Evolutionary conservation across 192 early-diverging fungal genomes (phyloP), one percentile per base, ranked within the genome.

Genomic region (Backusella sp.): DNA sequence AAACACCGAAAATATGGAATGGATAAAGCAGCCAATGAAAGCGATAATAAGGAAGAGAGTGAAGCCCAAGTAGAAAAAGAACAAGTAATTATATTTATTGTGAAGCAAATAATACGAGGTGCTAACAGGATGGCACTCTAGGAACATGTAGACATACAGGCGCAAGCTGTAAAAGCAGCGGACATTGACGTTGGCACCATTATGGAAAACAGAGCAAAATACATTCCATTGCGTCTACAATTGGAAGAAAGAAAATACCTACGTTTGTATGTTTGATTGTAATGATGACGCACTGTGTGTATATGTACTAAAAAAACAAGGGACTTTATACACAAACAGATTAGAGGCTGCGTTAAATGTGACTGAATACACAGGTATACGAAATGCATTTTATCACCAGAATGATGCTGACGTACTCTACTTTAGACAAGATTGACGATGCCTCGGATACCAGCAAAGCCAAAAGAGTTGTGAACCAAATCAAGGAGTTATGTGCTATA

Each of bases 401-500:
- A 46, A 30, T 2, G 23, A 30, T 1, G 26, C 28, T 75, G n/a
- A 75, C 36, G 15, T n/a, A 15, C 30, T 19, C 39, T 36, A 17
- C 56, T 3, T 15, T 52, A 75, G 68, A 72, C 32, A 79, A 75
- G 30, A 86, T 88, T 70, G 88, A 90, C 70, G 84, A 85, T 37
- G 83, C 97, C 30, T 89, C 88, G 32, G 95, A 94, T 76, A 87
- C 86, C 30, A 93, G 85, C 87, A 97, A 97, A 79, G 79, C 90
- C 32, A 94, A 93, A 82, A 92, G 97, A 36, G 96, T 96, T 34
- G 94, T 99, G 4, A 85, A 86, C 52, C 98, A 99, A 81, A 98
- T 99, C 80, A 94, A 94, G 69, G 97, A 99, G 77, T 87, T 99
- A 32, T 99, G 98, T 77, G 92, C 95, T 12, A 96, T 99, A 46